Conservation (phyloP, 306 rosid species). For the Alnus rubra region DNA sequence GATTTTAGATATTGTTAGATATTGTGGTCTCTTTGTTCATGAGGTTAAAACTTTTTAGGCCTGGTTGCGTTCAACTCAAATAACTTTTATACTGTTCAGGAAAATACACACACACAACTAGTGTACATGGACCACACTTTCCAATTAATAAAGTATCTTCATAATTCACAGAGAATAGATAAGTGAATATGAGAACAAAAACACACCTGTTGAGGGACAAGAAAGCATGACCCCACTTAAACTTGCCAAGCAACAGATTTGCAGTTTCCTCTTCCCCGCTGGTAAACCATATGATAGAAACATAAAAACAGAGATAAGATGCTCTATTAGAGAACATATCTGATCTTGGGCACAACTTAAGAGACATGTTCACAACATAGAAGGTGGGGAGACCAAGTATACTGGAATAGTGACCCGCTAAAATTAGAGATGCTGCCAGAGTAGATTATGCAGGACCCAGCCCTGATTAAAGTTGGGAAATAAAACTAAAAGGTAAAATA, state of each 20-base stretch:
- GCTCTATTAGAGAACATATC: neutral
- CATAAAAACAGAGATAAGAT: neutral
- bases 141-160: neutral
- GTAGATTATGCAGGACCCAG: neutral
- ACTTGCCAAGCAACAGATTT: conserved; percentile 78
- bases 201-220: conserved; percentile 77
- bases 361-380: conserved; percentile 15
- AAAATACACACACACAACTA: no score
- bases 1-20: neutral
- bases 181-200: conserved; percentile 1
- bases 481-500: neutral
- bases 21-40: neutral
- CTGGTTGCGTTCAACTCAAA: conserved; percentile 10
- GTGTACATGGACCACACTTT: neutral
- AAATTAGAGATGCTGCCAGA: neutral
- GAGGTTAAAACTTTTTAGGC: neutral
- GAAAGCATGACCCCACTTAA: conserved; percentile 98
- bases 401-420: neutral
- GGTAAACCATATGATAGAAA: conserved; percentile 33
- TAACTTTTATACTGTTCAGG: neutral
- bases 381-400: conserved; percentile 3
- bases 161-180: neutral
- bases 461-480: neutral
- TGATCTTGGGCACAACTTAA: conserved; percentile 7
- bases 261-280: conserved; percentile 97